Base-by-base conservation (phyloP, 495 filamentous ascomycete species). In the Penicillium coprophilum region DNA sequence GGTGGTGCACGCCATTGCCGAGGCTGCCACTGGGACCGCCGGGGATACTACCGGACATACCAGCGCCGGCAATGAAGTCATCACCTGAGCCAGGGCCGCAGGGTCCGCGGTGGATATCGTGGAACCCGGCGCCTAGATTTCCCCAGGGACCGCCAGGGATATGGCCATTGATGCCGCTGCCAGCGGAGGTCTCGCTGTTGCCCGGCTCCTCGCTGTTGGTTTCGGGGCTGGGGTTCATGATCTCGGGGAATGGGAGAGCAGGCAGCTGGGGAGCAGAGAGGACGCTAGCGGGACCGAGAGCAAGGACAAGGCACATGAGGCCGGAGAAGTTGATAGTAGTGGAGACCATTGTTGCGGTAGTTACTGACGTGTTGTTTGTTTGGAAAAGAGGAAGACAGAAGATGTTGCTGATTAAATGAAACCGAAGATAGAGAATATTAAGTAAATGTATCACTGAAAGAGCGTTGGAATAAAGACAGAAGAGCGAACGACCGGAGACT, bases 301-400 rank as follows among this genome's bases (percentile, higher is more conserved):
- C 59, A 20, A 78, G 66, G 46, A 73, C 21, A 6, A 76, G 67
- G 59, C 68, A 71, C 58, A 78, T 53, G 43, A 72, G 62, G 50
- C 73, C 58, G 6, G 70, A 69, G 58, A 70, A 44, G 40, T 47
- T 68, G 56, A 74, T 72, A 51, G 64, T 60, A 50, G 56, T 62
- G 56, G 66, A 63, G 59, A 61, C 46, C 73, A 74, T 76, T 59
- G 46, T 66, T 50, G 45, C 34, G 34, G 32, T 56, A 44, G 46
- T 47, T 3, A 12, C 30, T 21, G 8, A 6, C n/a, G 15, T 17
- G 23, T 12, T 55, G 21, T 39, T 30, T 21, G 24, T 20, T 21
- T 49, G 24, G 20, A 13, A 49, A 6, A 48, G 30, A 55, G 28
- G 47, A 44, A 53, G 17, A 34, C 7, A 27, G 39, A 44, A n/a